Evolutionary conservation across 805 yeast species (phyloP), one percentile per base, ranked within the genome.

Genomic region (Metschnikowia picachoensis): DNA sequence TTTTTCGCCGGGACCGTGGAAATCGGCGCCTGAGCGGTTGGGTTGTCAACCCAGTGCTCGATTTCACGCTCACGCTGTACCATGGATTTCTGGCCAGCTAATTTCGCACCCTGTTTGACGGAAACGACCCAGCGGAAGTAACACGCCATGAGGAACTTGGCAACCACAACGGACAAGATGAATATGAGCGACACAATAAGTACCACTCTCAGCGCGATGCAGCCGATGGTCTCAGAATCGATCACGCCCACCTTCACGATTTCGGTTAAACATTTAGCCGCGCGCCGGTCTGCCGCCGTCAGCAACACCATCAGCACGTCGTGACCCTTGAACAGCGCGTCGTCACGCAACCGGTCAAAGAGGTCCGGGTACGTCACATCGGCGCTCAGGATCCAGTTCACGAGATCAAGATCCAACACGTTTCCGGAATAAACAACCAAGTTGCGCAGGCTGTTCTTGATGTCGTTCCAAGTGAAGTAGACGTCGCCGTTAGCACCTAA

Each of bases 221-320:
- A 94, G 6, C 99, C 99, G 58, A 94, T 81, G 7, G 96, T 82
- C 33, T 87, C 87, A 2, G 91, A 80, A 61, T 94, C 98, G 35
- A 94, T 79, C 40, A 80, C 82, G 17, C 99, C 99, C 13, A 92
- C 95, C 65, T 85, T 88, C 42, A 87, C 73, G 44, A 89, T 86
- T 65, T 94, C 98, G 10, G 84, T 71, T 45, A 94, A 70, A 65
- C 99, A 94, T 57, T 82, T 79, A 7, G 94, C 96, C 4, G 82
- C 79, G 58, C 78, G 75, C 47, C 91, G 78, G 52, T 82, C 80
- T n/a, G 77, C 79, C 30, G 81, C 73, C 30, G 82, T 78, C 32
- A 87, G 78, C 47, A 88, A 73, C 16, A 88, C 75, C 40, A 85
- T 60, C 0, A 97, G 86, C 31, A 94, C 76, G 64, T 94, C 99